Evolutionary conservation across 2,329 filamentous ascomycete genomes (phyloP).

Genomic region (Pseudocercospora fijiensis): DNA sequence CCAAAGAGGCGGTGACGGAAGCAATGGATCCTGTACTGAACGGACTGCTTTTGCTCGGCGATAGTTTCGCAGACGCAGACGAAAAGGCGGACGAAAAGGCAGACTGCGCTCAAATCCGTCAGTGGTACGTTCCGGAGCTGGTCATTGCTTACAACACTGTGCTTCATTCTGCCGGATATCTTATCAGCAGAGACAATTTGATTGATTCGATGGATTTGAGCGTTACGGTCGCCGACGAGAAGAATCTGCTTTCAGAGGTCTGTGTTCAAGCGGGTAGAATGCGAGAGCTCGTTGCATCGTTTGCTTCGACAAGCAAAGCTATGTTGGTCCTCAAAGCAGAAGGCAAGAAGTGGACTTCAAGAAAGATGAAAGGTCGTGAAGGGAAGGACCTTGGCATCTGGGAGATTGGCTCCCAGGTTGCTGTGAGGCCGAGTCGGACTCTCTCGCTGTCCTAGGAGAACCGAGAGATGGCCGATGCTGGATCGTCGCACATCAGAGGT

Average conservation of each 20-base stretch:
- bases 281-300: slow-evolving; percentile 52
- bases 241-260: slow-evolving; percentile 37
- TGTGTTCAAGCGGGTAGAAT: slow-evolving; percentile 46
- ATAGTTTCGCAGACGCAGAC: slow-evolving; percentile 38
- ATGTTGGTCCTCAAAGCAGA: slow-evolving; percentile 55
- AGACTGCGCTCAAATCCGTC: slow-evolving; percentile 65
- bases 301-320: slow-evolving; percentile 75
- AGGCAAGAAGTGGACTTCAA: slow-evolving; percentile 44
- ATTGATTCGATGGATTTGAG: slow-evolving; percentile 86
- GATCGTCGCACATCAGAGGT: neutral
- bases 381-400: slow-evolving; percentile 47
- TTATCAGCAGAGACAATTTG: slow-evolving; percentile 71
- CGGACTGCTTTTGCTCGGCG: slow-evolving; percentile 33
- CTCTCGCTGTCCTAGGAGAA: slow-evolving; percentile 7
- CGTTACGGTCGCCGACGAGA: slow-evolving; percentile 64
- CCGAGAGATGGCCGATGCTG: neutral
- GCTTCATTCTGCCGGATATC: slow-evolving; percentile 74
- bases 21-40: slow-evolving; percentile 41
- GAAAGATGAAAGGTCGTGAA: slow-evolving; percentile 40
- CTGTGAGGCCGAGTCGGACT: slow-evolving; percentile 1
- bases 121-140: slow-evolving; percentile 79
- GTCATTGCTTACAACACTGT: slow-evolving; percentile 80
- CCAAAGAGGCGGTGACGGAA: slow-evolving; percentile 43
- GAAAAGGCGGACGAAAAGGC: slow-evolving; percentile 60
- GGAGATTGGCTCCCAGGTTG: slow-evolving; percentile 40